phyloP scores from a whole-genome alignment of 1,284 basidiomycete genomes.

The Abortiporus biennis region DNA sequence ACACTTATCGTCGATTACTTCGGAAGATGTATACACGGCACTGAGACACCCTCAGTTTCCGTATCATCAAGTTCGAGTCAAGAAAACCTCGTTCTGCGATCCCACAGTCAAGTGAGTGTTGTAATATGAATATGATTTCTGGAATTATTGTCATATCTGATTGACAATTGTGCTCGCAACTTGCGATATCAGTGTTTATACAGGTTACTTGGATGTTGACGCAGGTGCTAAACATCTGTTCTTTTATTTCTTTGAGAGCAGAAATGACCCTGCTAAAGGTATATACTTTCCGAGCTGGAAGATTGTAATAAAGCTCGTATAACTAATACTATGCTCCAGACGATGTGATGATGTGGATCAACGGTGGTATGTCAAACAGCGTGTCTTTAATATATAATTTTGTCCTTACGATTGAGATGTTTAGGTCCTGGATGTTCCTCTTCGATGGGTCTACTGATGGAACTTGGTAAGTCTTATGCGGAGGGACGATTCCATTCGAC shows the following conservation, averaged over 20 bases:
- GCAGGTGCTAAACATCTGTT: slow-evolving; percentile 61
- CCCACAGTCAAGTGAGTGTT: slow-evolving; percentile 60
- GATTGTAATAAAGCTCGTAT: not conserved
- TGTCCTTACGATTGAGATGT: slow-evolving; percentile 4
- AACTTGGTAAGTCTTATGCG: slow-evolving; percentile 37
- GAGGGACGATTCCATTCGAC: slow-evolving; percentile 11
- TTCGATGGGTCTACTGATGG: slow-evolving; percentile 54
- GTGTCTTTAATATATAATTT: not conserved
- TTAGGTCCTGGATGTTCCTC: slow-evolving; percentile 60
- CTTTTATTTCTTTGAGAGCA: slow-evolving; percentile 81
- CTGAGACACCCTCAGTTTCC: slow-evolving; percentile 45
- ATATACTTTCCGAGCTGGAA: not conserved
- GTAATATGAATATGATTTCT: slow-evolving; percentile 6
- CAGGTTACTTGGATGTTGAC: slow-evolving; percentile 60
- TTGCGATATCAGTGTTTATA: slow-evolving; percentile 42
- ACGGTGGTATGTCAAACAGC: slow-evolving; percentile 40
- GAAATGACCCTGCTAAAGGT: slow-evolving; percentile 55
- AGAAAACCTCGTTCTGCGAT: slow-evolving; percentile 56
- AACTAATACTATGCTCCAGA: no score
- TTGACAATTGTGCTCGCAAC: not conserved
- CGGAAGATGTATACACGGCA: slow-evolving; percentile 32
- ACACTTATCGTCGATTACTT: slow-evolving; percentile 24
- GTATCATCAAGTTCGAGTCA: slow-evolving; percentile 49
- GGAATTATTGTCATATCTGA: not conserved
- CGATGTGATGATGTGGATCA: slow-evolving; percentile 70